Evolutionary conservation across 2,329 filamentous ascomycete genomes (phyloP).

Genomic region (Dactylonectria macrodidyma): DNA sequence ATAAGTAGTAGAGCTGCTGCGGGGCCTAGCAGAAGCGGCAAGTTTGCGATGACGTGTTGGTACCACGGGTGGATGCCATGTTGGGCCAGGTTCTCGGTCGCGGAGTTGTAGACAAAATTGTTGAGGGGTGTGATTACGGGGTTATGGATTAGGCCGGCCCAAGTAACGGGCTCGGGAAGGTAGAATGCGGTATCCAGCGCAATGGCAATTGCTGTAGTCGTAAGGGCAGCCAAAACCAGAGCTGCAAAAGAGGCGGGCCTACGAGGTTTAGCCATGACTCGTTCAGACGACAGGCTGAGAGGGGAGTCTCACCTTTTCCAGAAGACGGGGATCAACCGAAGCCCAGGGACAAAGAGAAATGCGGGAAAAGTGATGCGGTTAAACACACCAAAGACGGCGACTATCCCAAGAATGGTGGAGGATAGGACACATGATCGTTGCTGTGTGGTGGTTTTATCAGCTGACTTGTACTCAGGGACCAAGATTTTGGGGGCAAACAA

Average conservation of each 20-base stretch:
- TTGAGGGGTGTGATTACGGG: slow-evolving; percentile 85
- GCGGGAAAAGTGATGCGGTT: slow-evolving; percentile 98
- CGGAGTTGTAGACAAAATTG: slow-evolving; percentile 82
- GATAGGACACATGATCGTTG: slow-evolving; percentile 83
- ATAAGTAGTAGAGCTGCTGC: slow-evolving; percentile 74
- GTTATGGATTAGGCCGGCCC: slow-evolving; percentile 73
- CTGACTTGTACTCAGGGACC: slow-evolving; percentile 24
- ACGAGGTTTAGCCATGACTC: slow-evolving; percentile 39
- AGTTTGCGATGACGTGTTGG: slow-evolving; percentile 80
- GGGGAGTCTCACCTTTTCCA: slow-evolving; percentile 75
- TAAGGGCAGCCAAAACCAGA: slow-evolving; percentile 74
- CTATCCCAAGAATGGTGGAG: slow-evolving; percentile 83
- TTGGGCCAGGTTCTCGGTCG: slow-evolving; percentile 77
- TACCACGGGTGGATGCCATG: slow-evolving; percentile 87
- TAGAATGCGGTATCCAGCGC: slow-evolving; percentile 91
- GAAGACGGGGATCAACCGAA: slow-evolving; percentile 90
- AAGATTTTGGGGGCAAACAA: slow-evolving; percentile 49
- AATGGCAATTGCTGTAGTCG: slow-evolving; percentile 81
- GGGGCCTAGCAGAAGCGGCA: slow-evolving; percentile 80
- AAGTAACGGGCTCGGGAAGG: slow-evolving; percentile 72
- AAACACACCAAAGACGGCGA: slow-evolving; percentile 89
- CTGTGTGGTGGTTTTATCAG: slow-evolving; percentile 58
- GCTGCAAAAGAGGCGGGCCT: slow-evolving; percentile 74
- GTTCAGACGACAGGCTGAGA: slow-evolving; percentile 31
- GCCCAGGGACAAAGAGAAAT: slow-evolving; percentile 86